These are phyloP conservation scores for Hysterium pulicare DNA, from an alignment of 2,329 filamentous ascomycete genomes.

Conservation along the genomic window DNA sequence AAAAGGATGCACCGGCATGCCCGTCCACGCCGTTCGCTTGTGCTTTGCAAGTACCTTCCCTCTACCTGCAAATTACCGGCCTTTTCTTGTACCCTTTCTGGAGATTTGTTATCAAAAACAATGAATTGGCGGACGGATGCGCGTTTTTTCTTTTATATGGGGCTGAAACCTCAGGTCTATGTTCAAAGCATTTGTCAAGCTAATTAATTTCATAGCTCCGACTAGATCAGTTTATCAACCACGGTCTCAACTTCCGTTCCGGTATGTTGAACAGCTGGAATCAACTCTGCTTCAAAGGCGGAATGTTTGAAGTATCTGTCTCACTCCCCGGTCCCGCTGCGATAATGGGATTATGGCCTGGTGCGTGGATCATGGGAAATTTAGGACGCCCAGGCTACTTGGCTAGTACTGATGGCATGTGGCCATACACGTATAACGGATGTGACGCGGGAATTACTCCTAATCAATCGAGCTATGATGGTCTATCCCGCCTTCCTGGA, in stretches of 20 bases:
- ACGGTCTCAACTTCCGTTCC: constrained; percentile 46
- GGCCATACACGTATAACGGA: constrained; percentile 53
- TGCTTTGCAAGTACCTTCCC: too few relatives aligned
- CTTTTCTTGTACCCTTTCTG: neutral
- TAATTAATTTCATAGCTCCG: constrained; percentile 23
- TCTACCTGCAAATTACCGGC: too few relatives aligned
- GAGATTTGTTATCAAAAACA: too few relatives aligned
- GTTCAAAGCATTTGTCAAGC: neutral
- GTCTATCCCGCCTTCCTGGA: constrained; percentile 43
- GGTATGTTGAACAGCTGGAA: constrained; percentile 55
- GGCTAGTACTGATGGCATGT: constrained; percentile 52
- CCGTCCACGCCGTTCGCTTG: too few relatives aligned
- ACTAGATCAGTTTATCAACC: constrained; percentile 46
- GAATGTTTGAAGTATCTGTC: constrained; percentile 51
- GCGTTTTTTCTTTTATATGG: too few relatives aligned
- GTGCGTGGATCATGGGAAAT: constrained; percentile 55
- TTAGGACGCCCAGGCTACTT: constrained; percentile 52
- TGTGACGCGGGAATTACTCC: constrained; percentile 52
- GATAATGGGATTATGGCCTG: constrained; percentile 51
- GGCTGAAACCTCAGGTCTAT: neutral
- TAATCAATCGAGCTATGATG: constrained; percentile 46
- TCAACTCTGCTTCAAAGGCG: constrained; percentile 54
- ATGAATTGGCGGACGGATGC: too few relatives aligned
- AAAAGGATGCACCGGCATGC: too few relatives aligned
- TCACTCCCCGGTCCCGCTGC: constrained; percentile 52